Evolutionary conservation across 176 grass and related monocot genomes (phyloP), one percentile per base, ranked within the genome.

Genomic region (Lolium multiflorum): DNA sequence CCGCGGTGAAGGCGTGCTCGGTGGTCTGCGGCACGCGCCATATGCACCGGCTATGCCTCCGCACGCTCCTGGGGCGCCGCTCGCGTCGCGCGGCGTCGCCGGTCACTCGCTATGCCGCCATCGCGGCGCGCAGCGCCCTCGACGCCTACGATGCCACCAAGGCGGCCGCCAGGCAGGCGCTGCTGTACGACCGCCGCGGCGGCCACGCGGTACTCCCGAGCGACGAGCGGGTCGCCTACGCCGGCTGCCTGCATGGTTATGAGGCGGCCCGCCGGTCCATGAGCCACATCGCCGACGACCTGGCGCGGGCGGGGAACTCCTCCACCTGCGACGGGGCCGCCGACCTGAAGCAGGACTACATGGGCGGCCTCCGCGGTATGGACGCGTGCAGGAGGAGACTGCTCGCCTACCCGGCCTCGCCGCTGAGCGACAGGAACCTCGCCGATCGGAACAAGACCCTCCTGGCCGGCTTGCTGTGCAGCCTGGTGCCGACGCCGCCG

Each of bases 361-460:
- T 5, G 20, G 87, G 15, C 0, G 66, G 75, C n/a, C 75, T 89
- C 2, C 37, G 46, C 17, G 81, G 87, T 57, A 84, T 89, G 87
- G 87, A 89, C 46, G 57, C 46, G 43, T 88, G 87, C 64, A 26
- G 43, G 20, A 79, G n/a, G 26, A n/a, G 28, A 5, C 15, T 88
- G 74, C 16, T 62, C 4, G 18, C 2, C 0, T 79, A 28, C 81
- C 74, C 81, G 54, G 87, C 52, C 43, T 79, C 81, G 64, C 81
- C 81, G 20, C 16, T 84, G 81, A 61, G 25, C 43, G 52, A 2
- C 25, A 78, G 54, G 74, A 88, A 88, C 81, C 87, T 88, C 63
- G 87, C 87, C 55, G 87, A 88, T 37, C 71, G 81, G 43, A 83
- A 88, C 81, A 41, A 26, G 74, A 79, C 87, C 13, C 31, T 88